Percentiles rank a stretch among this genome's conserved stretches.
phyloP scores from a whole-genome alignment of 371 early-diverging fungal species.

The Mucor saturninus region DNA sequence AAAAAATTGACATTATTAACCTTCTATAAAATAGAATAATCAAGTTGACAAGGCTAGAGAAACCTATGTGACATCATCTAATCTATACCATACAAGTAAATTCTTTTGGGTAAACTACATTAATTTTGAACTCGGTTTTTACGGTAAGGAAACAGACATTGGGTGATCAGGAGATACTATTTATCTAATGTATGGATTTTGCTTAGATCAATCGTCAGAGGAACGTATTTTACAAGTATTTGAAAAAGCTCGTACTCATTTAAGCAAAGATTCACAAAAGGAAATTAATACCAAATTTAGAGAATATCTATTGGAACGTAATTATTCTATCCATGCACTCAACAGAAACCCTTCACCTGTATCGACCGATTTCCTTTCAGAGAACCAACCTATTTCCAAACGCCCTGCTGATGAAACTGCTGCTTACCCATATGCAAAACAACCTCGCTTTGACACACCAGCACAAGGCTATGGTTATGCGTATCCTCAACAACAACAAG shows the following conservation, averaged over 20 bases:
- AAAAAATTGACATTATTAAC: neutral
- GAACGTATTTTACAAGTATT: conserved; percentile 46
- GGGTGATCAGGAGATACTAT: neutral
- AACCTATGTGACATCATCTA: conserved; percentile 40
- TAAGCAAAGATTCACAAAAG: conserved; percentile 47
- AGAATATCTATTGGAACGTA: conserved; percentile 57
- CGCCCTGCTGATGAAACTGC: conserved; percentile 9
- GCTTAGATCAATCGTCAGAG: conserved; percentile 41
- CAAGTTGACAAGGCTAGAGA: conserved; percentile 53
- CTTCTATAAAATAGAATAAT: conserved; percentile 21
- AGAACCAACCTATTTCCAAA: conserved; percentile 10
- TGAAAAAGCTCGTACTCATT: conserved; percentile 46
- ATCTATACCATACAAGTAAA: conserved; percentile 40
- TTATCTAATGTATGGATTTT: neutral
- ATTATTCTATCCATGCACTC: conserved; percentile 28
- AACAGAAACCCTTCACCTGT: conserved; percentile 15
- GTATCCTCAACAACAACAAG: conserved; percentile 4
- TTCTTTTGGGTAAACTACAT: conserved; percentile 61
- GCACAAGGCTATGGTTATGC: conserved; percentile 1
- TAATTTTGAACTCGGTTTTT: conserved; percentile 63
- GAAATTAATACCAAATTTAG: conserved; percentile 53
- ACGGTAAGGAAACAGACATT: conserved; percentile 36
- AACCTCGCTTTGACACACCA: conserved; percentile 22
- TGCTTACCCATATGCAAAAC: conserved; percentile 17
- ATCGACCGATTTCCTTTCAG: conserved; percentile 13